Percentiles rank a stretch among this genome's conserved stretches.
These are phyloP conservation scores for Diacronema lutheri DNA, from an alignment of 78 protist species.

Conservation along the genomic window DNA sequence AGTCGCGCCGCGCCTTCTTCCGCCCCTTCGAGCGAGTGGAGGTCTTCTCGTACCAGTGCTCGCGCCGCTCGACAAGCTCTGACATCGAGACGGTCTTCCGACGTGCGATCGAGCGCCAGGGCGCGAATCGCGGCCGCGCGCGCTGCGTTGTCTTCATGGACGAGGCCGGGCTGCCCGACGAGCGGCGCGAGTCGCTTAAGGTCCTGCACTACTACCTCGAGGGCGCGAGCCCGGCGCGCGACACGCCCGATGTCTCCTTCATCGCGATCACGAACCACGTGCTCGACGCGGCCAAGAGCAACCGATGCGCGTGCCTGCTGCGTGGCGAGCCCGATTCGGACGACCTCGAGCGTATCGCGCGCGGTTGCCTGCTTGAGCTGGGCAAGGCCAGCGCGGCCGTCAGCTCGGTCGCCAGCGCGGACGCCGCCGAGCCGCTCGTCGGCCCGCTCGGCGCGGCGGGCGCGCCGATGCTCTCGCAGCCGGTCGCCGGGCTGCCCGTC, in stretches of 20 bases:
- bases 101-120: background rate
- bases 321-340: background rate
- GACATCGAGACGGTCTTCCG: background rate
- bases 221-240: too few species aligned
- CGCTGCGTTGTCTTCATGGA: conserved; percentile 16
- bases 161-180: conserved; percentile 22
- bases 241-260: background rate
- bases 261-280: conserved; percentile 1
- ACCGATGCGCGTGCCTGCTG: background rate
- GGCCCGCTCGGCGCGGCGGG: background rate
- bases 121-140: background rate
- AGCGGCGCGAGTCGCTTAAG: conserved; percentile 8
- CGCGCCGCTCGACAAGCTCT: background rate
- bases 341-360: background rate
- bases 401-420: background rate
- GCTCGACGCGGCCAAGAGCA: conserved; percentile 15
- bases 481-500: background rate
- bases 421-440: background rate
- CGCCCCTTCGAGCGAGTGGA: background rate
- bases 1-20: background rate
- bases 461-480: background rate
- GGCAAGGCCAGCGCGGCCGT: background rate
- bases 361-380: background rate
- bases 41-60: background rate
- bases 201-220: conserved; percentile 21